These are phyloP conservation scores for Chalciporus pseudorubinellus DNA, from an alignment of 768 basidiomycete genomes.

Conservation along the genomic window DNA sequence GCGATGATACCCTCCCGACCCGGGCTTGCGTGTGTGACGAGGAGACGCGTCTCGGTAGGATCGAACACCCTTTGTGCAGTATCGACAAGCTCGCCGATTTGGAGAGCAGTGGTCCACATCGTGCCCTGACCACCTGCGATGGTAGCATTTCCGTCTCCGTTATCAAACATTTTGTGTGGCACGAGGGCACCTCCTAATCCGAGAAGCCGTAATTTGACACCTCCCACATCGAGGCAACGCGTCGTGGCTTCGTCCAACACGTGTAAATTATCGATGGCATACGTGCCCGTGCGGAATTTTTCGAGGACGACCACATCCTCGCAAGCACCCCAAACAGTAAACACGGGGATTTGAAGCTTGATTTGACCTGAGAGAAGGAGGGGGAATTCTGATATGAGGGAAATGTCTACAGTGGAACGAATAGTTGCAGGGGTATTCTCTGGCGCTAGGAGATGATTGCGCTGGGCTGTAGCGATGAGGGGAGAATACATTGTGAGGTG, in stretches of 20 bases:
- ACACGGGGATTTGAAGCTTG: slow-evolving; percentile 90
- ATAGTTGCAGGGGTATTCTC: slow-evolving; percentile 67
- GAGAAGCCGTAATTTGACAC: slow-evolving; percentile 90
- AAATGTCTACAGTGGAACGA: slow-evolving; percentile 70
- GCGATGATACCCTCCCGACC: slow-evolving; percentile 91
- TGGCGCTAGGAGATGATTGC: slow-evolving; percentile 71
- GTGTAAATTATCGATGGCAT: slow-evolving; percentile 85
- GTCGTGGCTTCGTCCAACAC: slow-evolving; percentile 96
- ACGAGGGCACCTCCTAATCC: slow-evolving; percentile 95
- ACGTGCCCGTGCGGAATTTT: slow-evolving; percentile 82
- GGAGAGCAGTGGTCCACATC: slow-evolving; percentile 97
- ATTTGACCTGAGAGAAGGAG: slow-evolving; percentile 86
- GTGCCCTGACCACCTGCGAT: slow-evolving; percentile 98
- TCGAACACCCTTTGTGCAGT: slow-evolving; percentile 95
- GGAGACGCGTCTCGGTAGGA: slow-evolving; percentile 87
- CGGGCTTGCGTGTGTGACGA: slow-evolving; percentile 89
- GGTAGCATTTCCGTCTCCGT: slow-evolving; percentile 91
- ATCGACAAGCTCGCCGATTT: slow-evolving; percentile 97
- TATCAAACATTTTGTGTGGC: slow-evolving; percentile 92
- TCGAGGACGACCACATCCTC: slow-evolving; percentile 94
- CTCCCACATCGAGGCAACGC: slow-evolving; percentile 85
- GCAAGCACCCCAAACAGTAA: slow-evolving; percentile 95
- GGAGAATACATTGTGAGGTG: slow-evolving; percentile 97
- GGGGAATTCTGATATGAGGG: slow-evolving; percentile 91
- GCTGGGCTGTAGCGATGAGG: slow-evolving; percentile 80